Base-by-base conservation (phyloP, 176 grass and related monocot genomes). In the Saccharum spontaneum region DNA sequence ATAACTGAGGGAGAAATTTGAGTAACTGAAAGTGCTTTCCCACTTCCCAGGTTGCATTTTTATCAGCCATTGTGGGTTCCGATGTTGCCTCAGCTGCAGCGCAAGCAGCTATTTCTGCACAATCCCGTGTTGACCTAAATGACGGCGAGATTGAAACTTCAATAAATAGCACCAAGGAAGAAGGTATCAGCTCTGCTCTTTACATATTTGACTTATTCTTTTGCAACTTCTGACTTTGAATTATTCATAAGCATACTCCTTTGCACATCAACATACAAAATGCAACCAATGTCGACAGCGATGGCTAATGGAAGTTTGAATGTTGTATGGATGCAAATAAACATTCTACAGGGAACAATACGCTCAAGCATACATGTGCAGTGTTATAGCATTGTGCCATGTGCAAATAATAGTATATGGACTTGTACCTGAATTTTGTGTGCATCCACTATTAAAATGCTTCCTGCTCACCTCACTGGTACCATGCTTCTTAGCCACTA, bases 1-100 rank as follows among this genome's bases (percentile, higher is more conserved):
- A 48, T 10, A 48, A 54, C 49, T 82, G 30, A 44, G 69, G 64
- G 55, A 57, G 16, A 37, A 61, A 83, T 50, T 52, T 80, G 68
- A 86, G 26, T 59, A 79, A 78, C 54, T 79, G 28, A 63, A 67
- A 69, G 54, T 92, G 46, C 79, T 85, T 94, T 86, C 44, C 39
- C 83, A 99, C 83, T 94, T 86, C 44, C 39, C 83, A 99, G 97
- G 88, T 99, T 88, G 78, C 93, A 12, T 99, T 99, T 60, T 94
- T 99, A 83, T 92, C 93, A 41, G 93, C 91, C 16, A 88, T 99
- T 85, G 93, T 92, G 76, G 93, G 93, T 67, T 89, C 93, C 77
- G 80, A 87, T 84, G 86, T 92, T 79, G 90, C 91, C 38, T 82
- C 91, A 67, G 86, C 86, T 69, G 86, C 90, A 86, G 97, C 91